phyloP scores from a whole-genome alignment of 2,329 filamentous ascomycete species.

The Alternaria burnsii region DNA sequence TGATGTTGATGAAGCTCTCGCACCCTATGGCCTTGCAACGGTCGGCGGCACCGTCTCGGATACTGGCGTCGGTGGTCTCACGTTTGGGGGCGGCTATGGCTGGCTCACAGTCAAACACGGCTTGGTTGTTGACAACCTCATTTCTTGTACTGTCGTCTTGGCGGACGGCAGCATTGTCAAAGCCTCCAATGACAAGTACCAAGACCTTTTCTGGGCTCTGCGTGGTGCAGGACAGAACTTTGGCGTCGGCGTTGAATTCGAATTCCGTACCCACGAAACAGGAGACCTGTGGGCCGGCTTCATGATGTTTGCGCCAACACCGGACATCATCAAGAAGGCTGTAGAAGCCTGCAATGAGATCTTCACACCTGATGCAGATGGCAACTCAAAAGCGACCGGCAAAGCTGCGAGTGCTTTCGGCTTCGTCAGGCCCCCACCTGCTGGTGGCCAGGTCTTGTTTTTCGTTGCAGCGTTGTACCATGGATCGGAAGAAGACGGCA shows the following conservation, averaged over 20 bases:
- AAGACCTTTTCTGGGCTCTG: slow-evolving; percentile 65
- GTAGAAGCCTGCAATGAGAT: slow-evolving; percentile 12
- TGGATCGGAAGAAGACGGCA: slow-evolving; percentile 13
- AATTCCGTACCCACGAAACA: slow-evolving; percentile 50
- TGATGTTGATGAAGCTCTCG: slow-evolving; percentile 16
- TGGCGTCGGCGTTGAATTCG: slow-evolving; percentile 58
- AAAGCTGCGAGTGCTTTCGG: slow-evolving; percentile 11
- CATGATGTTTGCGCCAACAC: slow-evolving; percentile 13
- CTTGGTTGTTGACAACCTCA: slow-evolving; percentile 62
- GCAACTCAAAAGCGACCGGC: slow-evolving; percentile 8
- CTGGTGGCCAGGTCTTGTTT: slow-evolving; percentile 10
- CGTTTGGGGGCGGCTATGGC: slow-evolving; percentile 66
- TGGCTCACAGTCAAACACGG: slow-evolving; percentile 63
- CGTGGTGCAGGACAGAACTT: slow-evolving; percentile 67
- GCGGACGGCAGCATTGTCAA: slow-evolving; percentile 57
- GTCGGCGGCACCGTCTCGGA: slow-evolving; percentile 17
- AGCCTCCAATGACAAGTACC: slow-evolving; percentile 35
- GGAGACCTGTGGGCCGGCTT: slow-evolving; percentile 21
- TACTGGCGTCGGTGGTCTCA: slow-evolving; percentile 56
- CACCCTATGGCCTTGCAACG: slow-evolving; percentile 12
- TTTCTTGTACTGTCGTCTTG: slow-evolving; percentile 61
- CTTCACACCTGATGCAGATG: slow-evolving; percentile 7
- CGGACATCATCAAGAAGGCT: slow-evolving; percentile 8
- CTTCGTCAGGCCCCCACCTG: slow-evolving; percentile 13
- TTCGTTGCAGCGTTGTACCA: slow-evolving; percentile 1